Evolutionary conservation across 2,329 filamentous ascomycete genomes (phyloP).

Genomic region (Berkeleyomyces basicola): DNA sequence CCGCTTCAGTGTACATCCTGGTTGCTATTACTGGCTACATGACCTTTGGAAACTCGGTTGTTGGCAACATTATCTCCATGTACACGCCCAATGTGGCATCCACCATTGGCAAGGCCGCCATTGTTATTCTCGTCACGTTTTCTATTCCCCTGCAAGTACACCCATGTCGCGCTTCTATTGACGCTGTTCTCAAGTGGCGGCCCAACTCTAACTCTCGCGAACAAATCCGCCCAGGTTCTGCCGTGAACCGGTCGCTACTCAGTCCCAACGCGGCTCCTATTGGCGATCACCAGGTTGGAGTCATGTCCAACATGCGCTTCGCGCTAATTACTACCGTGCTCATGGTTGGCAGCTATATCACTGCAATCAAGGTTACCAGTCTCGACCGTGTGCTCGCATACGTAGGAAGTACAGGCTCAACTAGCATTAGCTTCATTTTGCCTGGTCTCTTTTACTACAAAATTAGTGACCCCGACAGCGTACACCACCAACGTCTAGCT

Average conservation of each 20-base stretch:
- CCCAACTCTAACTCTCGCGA: constrained; percentile 31
- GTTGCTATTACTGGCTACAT: constrained; percentile 92
- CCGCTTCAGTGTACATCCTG: constrained; percentile 73
- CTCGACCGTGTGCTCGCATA: constrained; percentile 87
- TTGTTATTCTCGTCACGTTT: constrained; percentile 90
- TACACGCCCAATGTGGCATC: constrained; percentile 66
- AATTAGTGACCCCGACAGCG: constrained; percentile 77
- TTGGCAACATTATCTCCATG: constrained; percentile 88
- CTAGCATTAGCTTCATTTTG: constrained; percentile 91
- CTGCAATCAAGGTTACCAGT: constrained; percentile 78
- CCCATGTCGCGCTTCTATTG: constrained; percentile 84
- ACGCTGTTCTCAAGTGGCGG: constrained; percentile 88
- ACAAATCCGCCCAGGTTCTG: constrained; percentile 25
- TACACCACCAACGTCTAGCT: constrained; percentile 67
- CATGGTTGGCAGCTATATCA: constrained; percentile 68
- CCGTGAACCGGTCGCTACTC: constrained; percentile 27
- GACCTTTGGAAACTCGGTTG: constrained; percentile 79
- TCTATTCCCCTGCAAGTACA: constrained; percentile 92
- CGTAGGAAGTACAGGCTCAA: constrained; percentile 85
- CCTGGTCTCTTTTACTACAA: constrained; percentile 98
- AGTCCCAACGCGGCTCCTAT: constrained; percentile 25
- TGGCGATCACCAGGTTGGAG: constrained; percentile 27
- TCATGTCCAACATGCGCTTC: constrained; percentile 59
- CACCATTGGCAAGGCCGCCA: constrained; percentile 86
- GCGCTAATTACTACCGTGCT: constrained; percentile 77